Evolutionary conservation across 108 stramenopile genomes (phyloP).

Genomic region (Fragilaria radians): DNA sequence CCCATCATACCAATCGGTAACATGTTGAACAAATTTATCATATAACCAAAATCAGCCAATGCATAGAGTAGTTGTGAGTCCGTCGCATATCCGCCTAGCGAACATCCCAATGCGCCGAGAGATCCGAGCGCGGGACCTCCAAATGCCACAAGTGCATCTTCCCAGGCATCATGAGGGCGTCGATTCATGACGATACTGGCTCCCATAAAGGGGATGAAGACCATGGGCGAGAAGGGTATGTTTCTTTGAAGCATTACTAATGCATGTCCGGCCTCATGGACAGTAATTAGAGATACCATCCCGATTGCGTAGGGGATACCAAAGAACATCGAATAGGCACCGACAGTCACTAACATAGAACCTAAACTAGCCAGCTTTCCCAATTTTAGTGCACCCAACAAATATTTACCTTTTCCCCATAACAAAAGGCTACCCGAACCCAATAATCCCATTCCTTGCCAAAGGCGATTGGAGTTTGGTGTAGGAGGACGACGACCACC

Average conservation of each 20-base stretch:
- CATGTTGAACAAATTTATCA: conserved; percentile 94
- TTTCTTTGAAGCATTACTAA: conserved; percentile 64
- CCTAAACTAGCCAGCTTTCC: conserved; percentile 84
- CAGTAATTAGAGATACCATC: conserved; percentile 83
- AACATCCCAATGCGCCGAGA: conserved; percentile 68
- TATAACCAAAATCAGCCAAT: conserved; percentile 92
- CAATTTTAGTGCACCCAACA: conserved; percentile 83
- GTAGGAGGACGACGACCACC: conserved; percentile 6
- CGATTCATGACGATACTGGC: conserved; percentile 83
- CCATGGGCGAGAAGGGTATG: conserved; percentile 86
- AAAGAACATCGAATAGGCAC: conserved; percentile 82
- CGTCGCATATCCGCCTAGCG: conserved; percentile 56
- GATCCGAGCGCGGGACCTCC: conserved; percentile 85
- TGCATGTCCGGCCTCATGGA: conserved; percentile 88
- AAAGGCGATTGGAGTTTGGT: conserved; percentile 28
- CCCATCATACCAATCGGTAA: conserved; percentile 79
- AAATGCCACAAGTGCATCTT: conserved; percentile 87
- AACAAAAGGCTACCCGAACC: conserved; percentile 58
- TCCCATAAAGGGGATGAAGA: conserved; percentile 91
- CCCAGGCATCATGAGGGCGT: conserved; percentile 74
- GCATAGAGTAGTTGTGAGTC: conserved; percentile 82
- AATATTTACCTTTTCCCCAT: conserved; percentile 84
- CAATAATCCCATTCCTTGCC: conserved; percentile 37
- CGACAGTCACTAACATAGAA: conserved; percentile 80
- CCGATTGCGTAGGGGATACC: conserved; percentile 87